Base-by-base conservation (phyloP, 2,329 filamentous ascomycete genomes). In the Rhinocladiella similis region DNA sequence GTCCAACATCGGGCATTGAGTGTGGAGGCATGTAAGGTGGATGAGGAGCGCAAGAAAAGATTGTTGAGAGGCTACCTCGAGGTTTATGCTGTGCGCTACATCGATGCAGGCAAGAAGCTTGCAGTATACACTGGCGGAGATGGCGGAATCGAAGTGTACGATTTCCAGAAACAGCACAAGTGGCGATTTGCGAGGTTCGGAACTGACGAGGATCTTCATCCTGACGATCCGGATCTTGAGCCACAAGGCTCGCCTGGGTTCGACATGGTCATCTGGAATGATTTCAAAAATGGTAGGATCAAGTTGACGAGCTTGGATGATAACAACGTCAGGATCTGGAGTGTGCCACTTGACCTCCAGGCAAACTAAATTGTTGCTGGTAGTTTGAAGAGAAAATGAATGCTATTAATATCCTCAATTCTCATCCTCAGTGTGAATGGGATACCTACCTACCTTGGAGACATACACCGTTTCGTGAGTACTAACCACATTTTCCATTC, bases 31-130 rank as follows among this genome's bases (percentile, higher is more conserved):
- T 36, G 38, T 13, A 27, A 35, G n/a, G 47, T 50, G 47, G 22
- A 39, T 13, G 29, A 50, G 25, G 47, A 50, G 39, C 47, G 47
- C 39, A 19, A 41, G 25, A 22, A 50, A 42, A 50, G 29, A 50
- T 29, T 20, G 12, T n/a, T 41, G 47, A 50, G 35, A 35, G 42
- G 47, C 47, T 16, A 16, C 36, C 47, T 50, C 22, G 47, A 50
- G 27, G 38, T 36, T 12, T 13, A 20, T 41, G 19, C 16, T 4
- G 47, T 50, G 20, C 47, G 47, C 9, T 50, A 39, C 22, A 16
- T 41, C 14, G 47, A 50, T 41, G 20, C 29, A 3, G 47, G 47
- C 16, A 22, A 36, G 12, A 50, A 50, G 47, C 16, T 50, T 19
- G 47, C 39, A 14, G 35, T 50, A 18, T 50, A 39, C 18, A 50